Evolutionary conservation across 1,139 yeast genomes (phyloP), one percentile per base, ranked within the genome.

Genomic region (Yamadazyma triangularis): DNA sequence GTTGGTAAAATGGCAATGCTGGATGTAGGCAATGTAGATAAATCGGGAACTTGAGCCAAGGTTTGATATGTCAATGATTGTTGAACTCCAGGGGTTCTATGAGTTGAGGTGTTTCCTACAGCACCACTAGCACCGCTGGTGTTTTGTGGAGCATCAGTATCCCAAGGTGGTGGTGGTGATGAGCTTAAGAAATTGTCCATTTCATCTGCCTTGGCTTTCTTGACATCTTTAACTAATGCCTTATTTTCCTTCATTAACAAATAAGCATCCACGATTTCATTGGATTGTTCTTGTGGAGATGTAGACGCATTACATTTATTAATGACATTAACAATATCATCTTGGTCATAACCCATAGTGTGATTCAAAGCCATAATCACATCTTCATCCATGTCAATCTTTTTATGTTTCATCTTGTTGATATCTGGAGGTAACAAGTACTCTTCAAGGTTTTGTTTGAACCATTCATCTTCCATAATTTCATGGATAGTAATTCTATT

Each of bases 391-490:
- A 86, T 67, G 21, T 69, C 75, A 26, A 64, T 64, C 40, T 64
- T 60, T 30, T 58, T 57, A 34, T 61, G 60, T 41, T 62, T 62
- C 13, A 55, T 51, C 41, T 62, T 64, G 41, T 73, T 62, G 38
- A 67, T 60, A 41, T 76, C 81, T 28, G 81, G 83, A 2, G 95
- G 93, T 38, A 83, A 64, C 43, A 91, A 70, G 51, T 89, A 87
- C 14, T 82, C 89, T 27, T 91, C 88, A 41, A 93, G 73, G 34
- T 78, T 88, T 9, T 78, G 79, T 45, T 79, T 81, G 61, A 91
- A 91, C 99, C 99, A 91, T 41, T 86, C 91, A 53, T 91, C 96
- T 50, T 89, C 87, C 83, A 89, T 82, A 31, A 91, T 86, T 52
- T 87, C 96, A 48, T 82, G 89, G 32, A 91, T 88, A 12, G 97